phyloP scores from a whole-genome alignment of 768 basidiomycete genomes.

The Tricholomella constricta region DNA sequence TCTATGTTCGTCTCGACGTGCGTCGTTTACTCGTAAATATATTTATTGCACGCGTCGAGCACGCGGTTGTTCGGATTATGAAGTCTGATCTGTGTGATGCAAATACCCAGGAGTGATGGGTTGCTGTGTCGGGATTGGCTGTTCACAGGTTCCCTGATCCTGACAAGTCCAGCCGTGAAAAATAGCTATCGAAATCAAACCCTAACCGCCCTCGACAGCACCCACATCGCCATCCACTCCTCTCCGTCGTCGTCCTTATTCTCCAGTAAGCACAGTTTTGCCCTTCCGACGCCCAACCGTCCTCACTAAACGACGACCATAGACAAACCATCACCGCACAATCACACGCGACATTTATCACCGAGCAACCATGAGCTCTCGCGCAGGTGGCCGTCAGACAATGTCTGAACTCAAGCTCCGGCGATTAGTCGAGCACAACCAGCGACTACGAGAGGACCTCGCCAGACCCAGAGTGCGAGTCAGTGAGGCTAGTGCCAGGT shows the following conservation, averaged over 20 bases:
- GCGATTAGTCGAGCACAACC: slow-evolving; percentile 92
- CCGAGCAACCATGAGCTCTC: slow-evolving; percentile 52
- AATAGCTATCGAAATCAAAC: slow-evolving; percentile 9
- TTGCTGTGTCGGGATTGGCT: slow-evolving; percentile 16
- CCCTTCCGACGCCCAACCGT: not conserved
- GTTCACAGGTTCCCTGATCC: slow-evolving; percentile 19
- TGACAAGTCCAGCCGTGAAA: slow-evolving; percentile 21
- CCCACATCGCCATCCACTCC: not conserved
- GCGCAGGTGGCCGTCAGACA: slow-evolving; percentile 72
- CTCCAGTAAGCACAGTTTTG: no score
- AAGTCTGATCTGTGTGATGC: slow-evolving; percentile 3
- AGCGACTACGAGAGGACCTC: slow-evolving; percentile 87
- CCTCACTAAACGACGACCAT: not conserved
- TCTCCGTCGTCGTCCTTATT: not conserved
- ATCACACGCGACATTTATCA: slow-evolving; percentile 9
- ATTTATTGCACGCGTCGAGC: slow-evolving; percentile 13
- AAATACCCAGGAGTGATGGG: slow-evolving; percentile 14
- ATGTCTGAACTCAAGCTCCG: slow-evolving; percentile 99
- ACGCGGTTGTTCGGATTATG: slow-evolving; percentile 9
- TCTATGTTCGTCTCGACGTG: slow-evolving; percentile 3
- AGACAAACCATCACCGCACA: no score
- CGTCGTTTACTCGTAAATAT: slow-evolving; percentile 10
- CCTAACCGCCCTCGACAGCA: slow-evolving; percentile 4
- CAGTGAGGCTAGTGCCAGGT: slow-evolving; percentile 91
- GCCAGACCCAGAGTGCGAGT: slow-evolving; percentile 86